A percentile compares a stretch with the other conserved stretches of the same genome.
These are phyloP conservation scores for Melanogaster broomeanus DNA, from an alignment of 768 basidiomycete genomes.

Conservation along the genomic window DNA sequence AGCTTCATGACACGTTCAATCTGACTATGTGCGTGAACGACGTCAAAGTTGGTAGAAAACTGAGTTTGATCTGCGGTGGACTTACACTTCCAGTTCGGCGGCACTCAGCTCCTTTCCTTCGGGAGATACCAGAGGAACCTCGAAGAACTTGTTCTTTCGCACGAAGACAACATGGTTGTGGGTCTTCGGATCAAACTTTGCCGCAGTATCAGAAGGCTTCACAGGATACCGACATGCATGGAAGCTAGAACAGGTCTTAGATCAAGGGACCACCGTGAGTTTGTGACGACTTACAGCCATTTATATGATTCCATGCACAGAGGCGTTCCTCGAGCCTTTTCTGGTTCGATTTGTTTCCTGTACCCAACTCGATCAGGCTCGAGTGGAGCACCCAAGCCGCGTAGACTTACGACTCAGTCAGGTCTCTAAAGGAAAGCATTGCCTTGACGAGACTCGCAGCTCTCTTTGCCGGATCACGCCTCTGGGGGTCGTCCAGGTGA, in stretches of 20 bases:
- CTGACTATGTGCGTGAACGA: constrained; percentile 42
- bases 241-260: constrained; percentile 54
- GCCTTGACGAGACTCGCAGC: constrained; percentile 87
- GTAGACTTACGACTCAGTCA: constrained; percentile 73
- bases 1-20: constrained; percentile 66
- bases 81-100: constrained; percentile 77
- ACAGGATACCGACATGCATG: constrained; percentile 89
- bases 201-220: constrained; percentile 80
- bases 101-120: constrained; percentile 73
- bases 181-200: constrained; percentile 69
- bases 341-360: constrained; percentile 82
- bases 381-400: not conserved
- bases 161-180: constrained; percentile 91
- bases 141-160: constrained; percentile 89
- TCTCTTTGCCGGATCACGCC: constrained; percentile 59
- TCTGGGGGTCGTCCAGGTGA: constrained; percentile 66
- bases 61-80: constrained; percentile 5
- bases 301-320: constrained; percentile 94
- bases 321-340: constrained; percentile 75
- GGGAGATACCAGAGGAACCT: constrained; percentile 67
- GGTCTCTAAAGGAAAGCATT: constrained; percentile 78
- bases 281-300: constrained; percentile 65
- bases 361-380: not conserved
- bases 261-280: not conserved
- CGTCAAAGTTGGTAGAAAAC: constrained; percentile 4